Conservation (phyloP, 805 yeast genomes). For the Wickerhamiella hasegawae region DNA sequence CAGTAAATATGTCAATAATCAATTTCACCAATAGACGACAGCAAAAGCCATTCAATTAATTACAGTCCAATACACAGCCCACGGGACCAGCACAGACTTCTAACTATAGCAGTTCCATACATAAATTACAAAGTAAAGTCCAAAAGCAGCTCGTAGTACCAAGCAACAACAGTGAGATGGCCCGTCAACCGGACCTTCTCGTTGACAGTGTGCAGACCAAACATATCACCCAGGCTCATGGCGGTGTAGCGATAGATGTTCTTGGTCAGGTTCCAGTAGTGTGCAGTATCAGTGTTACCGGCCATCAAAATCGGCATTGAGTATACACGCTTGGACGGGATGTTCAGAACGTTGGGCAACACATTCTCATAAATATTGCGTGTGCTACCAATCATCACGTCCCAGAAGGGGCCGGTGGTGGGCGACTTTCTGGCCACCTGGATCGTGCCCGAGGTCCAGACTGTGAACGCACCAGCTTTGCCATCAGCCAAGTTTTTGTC, state of each 20-base stretch:
- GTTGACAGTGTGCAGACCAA: constrained; percentile 23
- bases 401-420: constrained; percentile 26
- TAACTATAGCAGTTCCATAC: too few species aligned
- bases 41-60: too few species aligned
- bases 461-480: constrained; percentile 3
- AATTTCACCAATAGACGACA: too few species aligned
- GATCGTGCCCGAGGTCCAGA: constrained; percentile 14
- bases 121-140: too few species aligned
- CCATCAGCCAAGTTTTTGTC: constrained; percentile 4
- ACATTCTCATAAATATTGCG: constrained; percentile 42
- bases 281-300: constrained; percentile 54
- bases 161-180: constrained; percentile 26
- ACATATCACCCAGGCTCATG: constrained; percentile 1
- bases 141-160: constrained; percentile 6
- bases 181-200: constrained; percentile 36
- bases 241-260: constrained; percentile 49
- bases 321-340: constrained; percentile 36
- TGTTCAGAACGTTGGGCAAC: constrained; percentile 21
- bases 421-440: constrained; percentile 39
- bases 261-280: constrained; percentile 43
- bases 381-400: constrained; percentile 39
- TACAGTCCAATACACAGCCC: too few species aligned
- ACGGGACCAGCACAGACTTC: too few species aligned
- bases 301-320: constrained; percentile 45
- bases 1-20: too few species aligned